These are phyloP conservation scores for Lablab purpureus DNA, from an alignment of 306 rosid genomes.

Conservation along the genomic window DNA sequence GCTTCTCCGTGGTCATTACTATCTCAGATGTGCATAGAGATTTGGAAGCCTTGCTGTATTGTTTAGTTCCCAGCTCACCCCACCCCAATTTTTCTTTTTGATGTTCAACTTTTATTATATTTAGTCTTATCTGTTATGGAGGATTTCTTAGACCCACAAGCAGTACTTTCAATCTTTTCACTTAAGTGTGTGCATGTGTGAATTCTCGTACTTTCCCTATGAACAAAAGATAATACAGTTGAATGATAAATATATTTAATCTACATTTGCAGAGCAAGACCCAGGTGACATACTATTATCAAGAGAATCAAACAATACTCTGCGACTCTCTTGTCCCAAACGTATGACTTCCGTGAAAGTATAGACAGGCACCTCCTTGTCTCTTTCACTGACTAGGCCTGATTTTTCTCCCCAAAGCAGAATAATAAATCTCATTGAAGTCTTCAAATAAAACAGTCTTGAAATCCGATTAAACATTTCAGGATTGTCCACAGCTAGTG, in stretches of 20 bases:
- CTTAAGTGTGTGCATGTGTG: not conserved
- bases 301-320: constrained; percentile 52
- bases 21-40: not conserved
- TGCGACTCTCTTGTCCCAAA: constrained; percentile 73
- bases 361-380: constrained; percentile 61
- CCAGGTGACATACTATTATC: constrained; percentile 64
- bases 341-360: constrained; percentile 68
- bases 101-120: not conserved
- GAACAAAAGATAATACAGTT: constrained; percentile 4
- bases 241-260: not conserved
- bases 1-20: constrained; percentile 1
- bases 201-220: not conserved
- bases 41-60: not conserved
- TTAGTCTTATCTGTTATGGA: constrained; percentile 4
- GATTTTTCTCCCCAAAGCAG: constrained; percentile 98
- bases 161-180: not conserved
- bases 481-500: constrained; percentile 84
- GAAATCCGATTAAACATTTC: constrained; percentile 79
- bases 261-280: constrained; percentile 33
- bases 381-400: constrained; percentile 52
- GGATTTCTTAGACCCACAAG: constrained; percentile 1
- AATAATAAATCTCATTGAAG: constrained; percentile 70
- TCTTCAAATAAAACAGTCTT: constrained; percentile 62
- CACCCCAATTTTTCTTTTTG: not conserved
- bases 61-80: not conserved